Percentiles rank a stretch among this genome's conserved stretches.
These are phyloP conservation scores for Madurella fahalii DNA, from an alignment of 2,329 filamentous ascomycete genomes.

Conservation along the genomic window DNA sequence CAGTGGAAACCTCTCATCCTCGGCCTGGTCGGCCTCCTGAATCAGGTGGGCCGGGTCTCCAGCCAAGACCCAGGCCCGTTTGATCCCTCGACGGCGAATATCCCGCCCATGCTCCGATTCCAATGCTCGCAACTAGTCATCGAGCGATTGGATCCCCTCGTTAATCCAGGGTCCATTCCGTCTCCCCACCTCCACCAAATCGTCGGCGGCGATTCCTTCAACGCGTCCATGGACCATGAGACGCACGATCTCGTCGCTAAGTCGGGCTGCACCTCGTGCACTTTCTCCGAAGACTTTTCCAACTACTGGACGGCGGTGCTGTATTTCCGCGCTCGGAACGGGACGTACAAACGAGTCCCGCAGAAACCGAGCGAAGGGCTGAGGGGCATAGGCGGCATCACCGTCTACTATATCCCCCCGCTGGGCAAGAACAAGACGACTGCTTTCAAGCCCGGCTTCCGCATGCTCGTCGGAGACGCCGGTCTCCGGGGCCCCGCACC, in stretches of 20 bases:
- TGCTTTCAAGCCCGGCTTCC: conserved; percentile 40
- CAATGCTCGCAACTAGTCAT: conserved; percentile 30
- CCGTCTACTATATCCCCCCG: conserved; percentile 27
- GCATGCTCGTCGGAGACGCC: too few species aligned
- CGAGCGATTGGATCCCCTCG: conserved; percentile 28
- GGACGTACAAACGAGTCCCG: conserved; percentile 23
- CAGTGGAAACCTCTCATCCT: conserved; percentile 6
- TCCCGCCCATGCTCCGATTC: conserved; percentile 29
- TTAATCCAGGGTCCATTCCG: conserved; percentile 19
- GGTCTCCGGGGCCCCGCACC: conserved; percentile 31
- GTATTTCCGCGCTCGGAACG: conserved; percentile 26
- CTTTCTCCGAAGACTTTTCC: conserved; percentile 26
- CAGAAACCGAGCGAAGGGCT: conserved; percentile 23
- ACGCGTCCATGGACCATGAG: conserved; percentile 24
- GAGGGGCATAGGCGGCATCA: conserved; percentile 25
- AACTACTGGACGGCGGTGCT: conserved; percentile 29
- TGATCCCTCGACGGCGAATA: conserved; percentile 14
- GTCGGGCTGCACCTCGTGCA: conserved; percentile 25
- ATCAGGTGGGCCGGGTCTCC: not conserved
- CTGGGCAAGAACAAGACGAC: conserved; percentile 36
- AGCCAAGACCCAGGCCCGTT: conserved; percentile 14
- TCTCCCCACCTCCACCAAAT: conserved; percentile 28
- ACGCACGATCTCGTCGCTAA: conserved; percentile 22
- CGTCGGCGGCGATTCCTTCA: conserved; percentile 27
- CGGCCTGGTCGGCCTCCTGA: conserved; percentile 2